phyloP scores from a whole-genome alignment of 2,329 filamentous ascomycete species.

The Fusarium transvaalense region DNA sequence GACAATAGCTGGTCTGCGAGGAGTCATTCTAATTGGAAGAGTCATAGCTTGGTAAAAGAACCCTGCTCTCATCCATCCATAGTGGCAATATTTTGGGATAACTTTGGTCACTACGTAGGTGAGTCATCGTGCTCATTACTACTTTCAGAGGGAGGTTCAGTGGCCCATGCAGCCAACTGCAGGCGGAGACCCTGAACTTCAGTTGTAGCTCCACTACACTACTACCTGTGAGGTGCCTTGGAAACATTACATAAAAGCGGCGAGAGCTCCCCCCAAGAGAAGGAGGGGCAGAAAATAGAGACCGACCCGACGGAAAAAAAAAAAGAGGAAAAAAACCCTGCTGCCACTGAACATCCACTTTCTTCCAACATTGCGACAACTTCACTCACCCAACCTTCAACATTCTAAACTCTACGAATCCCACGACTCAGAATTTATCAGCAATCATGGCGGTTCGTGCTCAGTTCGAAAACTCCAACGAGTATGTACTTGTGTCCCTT shows the following conservation, averaged over 20 bases:
- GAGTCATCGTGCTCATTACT: slow-evolving; percentile 27
- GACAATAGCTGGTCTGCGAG: not conserved
- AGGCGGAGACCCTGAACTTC: not conserved
- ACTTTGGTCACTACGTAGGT: not conserved
- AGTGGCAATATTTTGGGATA: slow-evolving; percentile 18
- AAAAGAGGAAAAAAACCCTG: slow-evolving; percentile 35
- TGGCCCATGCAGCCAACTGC: not conserved
- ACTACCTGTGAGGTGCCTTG: slow-evolving; percentile 7
- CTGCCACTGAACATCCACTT: slow-evolving; percentile 32
- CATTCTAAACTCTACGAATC: slow-evolving; percentile 38
- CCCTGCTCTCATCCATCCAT: slow-evolving; percentile 1
- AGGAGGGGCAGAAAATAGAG: slow-evolving; percentile 33
- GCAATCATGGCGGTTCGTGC: slow-evolving; percentile 74
- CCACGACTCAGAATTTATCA: slow-evolving; percentile 31
- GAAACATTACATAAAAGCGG: slow-evolving; percentile 44
- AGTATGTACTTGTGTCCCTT: slow-evolving; percentile 67
- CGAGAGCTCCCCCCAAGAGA: slow-evolving; percentile 31
- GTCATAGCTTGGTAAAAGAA: slow-evolving; percentile 6
- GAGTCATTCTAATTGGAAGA: slow-evolving; percentile 22
- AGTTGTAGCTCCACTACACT: slow-evolving; percentile 6
- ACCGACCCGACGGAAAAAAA: not conserved
- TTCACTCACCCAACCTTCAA: slow-evolving; percentile 14
- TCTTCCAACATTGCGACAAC: slow-evolving; percentile 35
- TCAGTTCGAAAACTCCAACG: slow-evolving; percentile 91
- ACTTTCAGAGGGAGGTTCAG: slow-evolving; percentile 14